Base-by-base conservation (phyloP, 2,329 filamentous ascomycete genomes). In the Fusarium goolgardi region DNA sequence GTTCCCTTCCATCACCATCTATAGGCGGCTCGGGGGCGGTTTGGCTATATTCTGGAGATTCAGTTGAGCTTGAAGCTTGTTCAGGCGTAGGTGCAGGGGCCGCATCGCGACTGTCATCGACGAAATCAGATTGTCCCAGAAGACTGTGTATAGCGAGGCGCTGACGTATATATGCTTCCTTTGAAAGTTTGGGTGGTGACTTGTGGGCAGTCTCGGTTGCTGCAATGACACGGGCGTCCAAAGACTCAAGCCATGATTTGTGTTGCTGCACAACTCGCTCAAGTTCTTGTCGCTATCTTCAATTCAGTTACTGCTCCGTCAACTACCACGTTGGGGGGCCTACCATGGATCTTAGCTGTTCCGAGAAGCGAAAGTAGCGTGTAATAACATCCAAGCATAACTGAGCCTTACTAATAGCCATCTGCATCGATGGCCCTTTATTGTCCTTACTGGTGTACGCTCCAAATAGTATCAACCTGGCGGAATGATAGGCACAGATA, bases 401-500 rank as follows among this genome's bases (percentile, higher is more conserved):
- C 34, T 74, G 67, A 0, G 72, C 71, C 43, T 74, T 74, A 6
- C 55, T 62, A 34, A 74, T 74, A 8, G 72, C 72, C 63, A 71
- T 72, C 37, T 74, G 72, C 71, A 74, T 74, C 3, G 65, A 68
- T 7, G 72, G 31, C 0, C 72, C 72, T 2, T 70, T 73, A 16
- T 74, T 74, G 21, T 74, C 66, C 23, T 58, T 61, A 2, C 72
- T 65, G 0, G 71, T 74, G 21, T 74, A 74, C 3, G 71, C 65
- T 0, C 72, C 72, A 39, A 80, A 81, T 18, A 81, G 68, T 2
- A 81, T 72, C 3, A 82, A 69, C 1, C 80, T 75, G 1, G 79
- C 77, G 6, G 77, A 76, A 35, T 83, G 80, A 29, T 82, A 82
- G 1, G 78, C 80, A 37, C 81, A 82, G 3, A 83, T 79, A 6